A percentile compares a stretch with the other conserved stretches of the same genome.
Evolutionary conservation across 257 asterid genomes (phyloP).

Genomic region (Rhazya stricta): DNA sequence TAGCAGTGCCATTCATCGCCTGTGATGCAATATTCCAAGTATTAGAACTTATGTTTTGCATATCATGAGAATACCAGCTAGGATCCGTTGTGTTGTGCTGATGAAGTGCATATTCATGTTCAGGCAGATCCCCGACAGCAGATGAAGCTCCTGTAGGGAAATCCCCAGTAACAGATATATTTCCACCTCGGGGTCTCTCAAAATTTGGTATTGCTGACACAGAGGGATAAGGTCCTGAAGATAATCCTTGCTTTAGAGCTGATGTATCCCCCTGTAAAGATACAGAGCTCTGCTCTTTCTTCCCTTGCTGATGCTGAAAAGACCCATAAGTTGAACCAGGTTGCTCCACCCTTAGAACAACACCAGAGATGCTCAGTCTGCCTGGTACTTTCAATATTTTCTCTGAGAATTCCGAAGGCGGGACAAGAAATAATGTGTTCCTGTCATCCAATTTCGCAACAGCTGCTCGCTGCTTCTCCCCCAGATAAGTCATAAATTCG

Average conservation of each 20-base stretch:
- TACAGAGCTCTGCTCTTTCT: constrained; percentile 28
- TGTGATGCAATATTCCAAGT: constrained; percentile 25
- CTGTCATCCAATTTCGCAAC: constrained; percentile 79
- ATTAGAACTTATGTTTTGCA: constrained; percentile 31
- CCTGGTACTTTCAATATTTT: constrained; percentile 89
- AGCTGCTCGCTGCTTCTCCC: constrained; percentile 86
- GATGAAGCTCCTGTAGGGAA: constrained; percentile 25
- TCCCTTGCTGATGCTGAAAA: constrained; percentile 37
- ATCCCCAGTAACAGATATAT: constrained; percentile 17
- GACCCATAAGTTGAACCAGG: constrained; percentile 42
- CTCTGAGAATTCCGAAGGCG: constrained; percentile 94
- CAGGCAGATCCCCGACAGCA: constrained; percentile 21
- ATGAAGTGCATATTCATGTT: constrained; percentile 36
- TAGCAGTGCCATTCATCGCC: constrained; percentile 18
- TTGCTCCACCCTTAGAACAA: constrained; percentile 61
- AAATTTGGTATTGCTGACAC: constrained; percentile 25
- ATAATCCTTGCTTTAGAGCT: constrained; percentile 43
- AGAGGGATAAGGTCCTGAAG: constrained; percentile 48
- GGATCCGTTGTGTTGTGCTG: constrained; percentile 39
- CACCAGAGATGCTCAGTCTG: constrained; percentile 82
- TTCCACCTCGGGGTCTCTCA: constrained; percentile 28
- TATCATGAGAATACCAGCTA: constrained; percentile 44
- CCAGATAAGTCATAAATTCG: constrained; percentile 84
- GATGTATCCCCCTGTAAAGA: constrained; percentile 34
- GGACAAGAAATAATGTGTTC: constrained; percentile 81